Evolutionary conservation across 148 eudicot genomes (phyloP), one percentile per base, ranked within the genome.

Genomic region (Cornus controversa): DNA sequence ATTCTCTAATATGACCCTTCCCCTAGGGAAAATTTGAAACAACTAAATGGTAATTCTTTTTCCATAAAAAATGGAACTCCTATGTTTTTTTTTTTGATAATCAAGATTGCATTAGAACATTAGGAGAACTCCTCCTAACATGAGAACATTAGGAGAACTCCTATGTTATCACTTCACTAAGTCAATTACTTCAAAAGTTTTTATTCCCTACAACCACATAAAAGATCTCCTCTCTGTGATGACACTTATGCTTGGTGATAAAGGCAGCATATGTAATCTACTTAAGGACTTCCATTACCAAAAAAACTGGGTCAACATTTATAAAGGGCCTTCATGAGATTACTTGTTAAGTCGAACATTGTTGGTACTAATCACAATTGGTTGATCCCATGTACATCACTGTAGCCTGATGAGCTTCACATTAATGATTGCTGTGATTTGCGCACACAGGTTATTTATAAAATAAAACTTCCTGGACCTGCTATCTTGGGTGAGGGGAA

Each of bases 401-500:
- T 2, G 18, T 60, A n/a, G 25, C 2, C 24, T 18, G 25, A 60
- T 18, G 20, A 60, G 0, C 64, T n/a, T 60, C 23, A 60, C 23
- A 6, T 23, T n/a, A 37, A 15, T 72, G 66, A 36, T 76, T 69
- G 34, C 25, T 26, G 13, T 71, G 6, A 81, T 54, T 25, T 54
- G 58, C 18, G 8, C 73, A 66, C 80, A 80, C 91, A 94, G 98
- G 91, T 85, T 64, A 85, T 94, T 40, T 94, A 94, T 78, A 82
- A 82, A 53, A 92, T 94, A 80, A 94, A 94, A 80, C 97, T 94
- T 80, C 98, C 98, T 14, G 98, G 98, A 37, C 93, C 85, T 70
- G 91, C 98, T 76, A 90, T 94, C 70, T 89, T 94, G 79, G 98
- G 98, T 72, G 98, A 94, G 82, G 98, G 98, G 66, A 94, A 94